phyloP scores from a whole-genome alignment of 495 filamentous ascomycete genomes.

The Aspergillus homomorphus region DNA sequence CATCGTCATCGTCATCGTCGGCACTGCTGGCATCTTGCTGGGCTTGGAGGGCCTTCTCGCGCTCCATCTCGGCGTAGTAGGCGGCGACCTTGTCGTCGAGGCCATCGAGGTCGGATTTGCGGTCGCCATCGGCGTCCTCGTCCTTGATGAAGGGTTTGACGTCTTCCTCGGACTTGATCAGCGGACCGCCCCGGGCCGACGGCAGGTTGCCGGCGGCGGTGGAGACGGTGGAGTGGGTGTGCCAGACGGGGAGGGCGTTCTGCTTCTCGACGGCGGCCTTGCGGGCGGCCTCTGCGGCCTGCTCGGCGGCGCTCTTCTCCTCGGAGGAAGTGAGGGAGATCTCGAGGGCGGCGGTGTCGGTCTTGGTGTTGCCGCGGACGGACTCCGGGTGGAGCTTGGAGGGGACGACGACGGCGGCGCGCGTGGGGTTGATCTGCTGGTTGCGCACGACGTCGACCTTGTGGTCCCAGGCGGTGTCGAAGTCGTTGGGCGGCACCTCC shows the following conservation, averaged over 20 bases:
- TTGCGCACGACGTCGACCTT: constrained; percentile 50
- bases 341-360: constrained; percentile 66
- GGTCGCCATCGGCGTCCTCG: constrained; percentile 57
- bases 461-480: constrained; percentile 68
- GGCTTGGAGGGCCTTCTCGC: constrained; percentile 47
- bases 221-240: constrained; percentile 77
- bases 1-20: constrained; percentile 47
- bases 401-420: constrained; percentile 41
- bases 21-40: constrained; percentile 45
- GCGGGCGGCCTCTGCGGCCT: constrained; percentile 65
- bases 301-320: constrained; percentile 72
- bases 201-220: constrained; percentile 21
- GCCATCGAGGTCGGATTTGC: constrained; percentile 44
- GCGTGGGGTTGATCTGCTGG: constrained; percentile 53
- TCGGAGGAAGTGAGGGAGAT: constrained; percentile 72
- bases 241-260: constrained; percentile 87
- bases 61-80: constrained; percentile 51
- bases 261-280: constrained; percentile 74
- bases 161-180: constrained; percentile 29
- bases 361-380: constrained; percentile 67
- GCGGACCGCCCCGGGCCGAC: constrained; percentile 28
- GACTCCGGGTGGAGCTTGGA: constrained; percentile 53
- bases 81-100: constrained; percentile 50
- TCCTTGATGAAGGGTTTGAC: constrained; percentile 42
- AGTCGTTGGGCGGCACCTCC: constrained; percentile 81